Percentiles rank a stretch among this genome's conserved stretches.
These are phyloP conservation scores for Turnera subulata DNA, from an alignment of 345 rosid species.

Conservation along the genomic window DNA sequence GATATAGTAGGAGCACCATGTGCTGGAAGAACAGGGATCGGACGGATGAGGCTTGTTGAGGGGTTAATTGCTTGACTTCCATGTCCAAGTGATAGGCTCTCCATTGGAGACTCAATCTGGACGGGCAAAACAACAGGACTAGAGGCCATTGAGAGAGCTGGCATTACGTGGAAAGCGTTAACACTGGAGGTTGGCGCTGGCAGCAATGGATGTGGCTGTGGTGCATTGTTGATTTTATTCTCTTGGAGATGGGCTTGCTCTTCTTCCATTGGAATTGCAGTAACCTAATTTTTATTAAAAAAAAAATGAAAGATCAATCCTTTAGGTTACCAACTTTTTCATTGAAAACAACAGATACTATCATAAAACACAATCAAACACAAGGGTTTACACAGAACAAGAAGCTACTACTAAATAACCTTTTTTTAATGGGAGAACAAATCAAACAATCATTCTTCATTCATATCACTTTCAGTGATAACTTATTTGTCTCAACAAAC, in stretches of 20 bases:
- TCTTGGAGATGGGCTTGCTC: constrained; percentile 36
- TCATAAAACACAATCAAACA: too few relatives aligned
- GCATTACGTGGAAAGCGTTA: constrained; percentile 30
- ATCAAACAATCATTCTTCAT: too few relatives aligned
- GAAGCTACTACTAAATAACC: too few relatives aligned
- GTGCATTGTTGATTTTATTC: constrained; percentile 9
- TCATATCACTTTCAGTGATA: too few relatives aligned
- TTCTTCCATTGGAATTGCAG: constrained; percentile 49
- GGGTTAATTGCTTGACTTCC: constrained; percentile 17
- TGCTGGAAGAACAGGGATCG: constrained; percentile 27
- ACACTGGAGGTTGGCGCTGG: constrained; percentile 21
- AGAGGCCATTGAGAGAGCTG: constrained; percentile 27
- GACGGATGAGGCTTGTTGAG: constrained; percentile 25
- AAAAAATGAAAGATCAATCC: neutral
- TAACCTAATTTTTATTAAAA: too few relatives aligned
- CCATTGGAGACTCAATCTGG: constrained; percentile 33
- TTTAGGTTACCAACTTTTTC: too few relatives aligned
- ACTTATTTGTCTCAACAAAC: neutral
- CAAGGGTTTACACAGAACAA: too few relatives aligned
- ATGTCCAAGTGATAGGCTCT: constrained; percentile 22
- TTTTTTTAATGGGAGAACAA: too few relatives aligned
- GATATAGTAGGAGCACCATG: constrained; percentile 21
- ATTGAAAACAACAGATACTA: too few relatives aligned
- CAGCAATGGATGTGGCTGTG: constrained; percentile 26
- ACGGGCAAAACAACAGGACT: constrained; percentile 27